Base-by-base conservation (phyloP, 495 filamentous ascomycete species). In the Beverwykella pulmonaria region DNA sequence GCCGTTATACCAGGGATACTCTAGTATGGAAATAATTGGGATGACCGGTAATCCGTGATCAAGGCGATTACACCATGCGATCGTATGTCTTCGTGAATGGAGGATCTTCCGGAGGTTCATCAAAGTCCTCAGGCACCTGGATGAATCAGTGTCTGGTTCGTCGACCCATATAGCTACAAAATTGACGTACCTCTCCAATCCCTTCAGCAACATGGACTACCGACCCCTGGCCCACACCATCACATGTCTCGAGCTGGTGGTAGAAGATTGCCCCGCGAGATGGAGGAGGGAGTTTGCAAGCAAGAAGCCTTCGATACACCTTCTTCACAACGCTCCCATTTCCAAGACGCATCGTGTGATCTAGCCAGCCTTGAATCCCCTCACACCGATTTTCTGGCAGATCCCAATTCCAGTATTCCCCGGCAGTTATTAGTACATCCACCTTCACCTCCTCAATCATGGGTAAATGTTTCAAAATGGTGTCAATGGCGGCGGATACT, bases 331-430 rank as follows among this genome's bases (percentile, higher is more conserved):
- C 32, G n/a, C n/a, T 34, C 12, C 26, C 27, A 1, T 19, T 10
- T 12, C 10, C 5, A 8, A 0, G 12, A 34, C n/a, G 15, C 5
- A 63, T 36, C 19, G 66, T 48, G 1, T 32, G 30, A n/a, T 56
- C 49, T n/a, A 69, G 47, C 61, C 61, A 69, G 1, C 29, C 48
- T 56, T 54, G 23, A 22, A 69, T 32, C 9, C 61, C 48, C 39
- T 59, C 61, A 44, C 53, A 57, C 19, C 46, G 29, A 8, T 53
- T 36, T 0, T 65, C 55, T 25, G 67, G 61, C 19, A 69, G 50
- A 48, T 69, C 66, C 36, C 53, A 64, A 41, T 69, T 65, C 61
- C 47, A 61, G 23, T 65, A 69, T 22, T 60, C 55, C 1, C 10
- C 14, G 10, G 29, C 41, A 36, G 59, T 60, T 32, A 69, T 53